phyloP scores from a whole-genome alignment of 352 stramenopile species.

The Pythium guiyangense region DNA sequence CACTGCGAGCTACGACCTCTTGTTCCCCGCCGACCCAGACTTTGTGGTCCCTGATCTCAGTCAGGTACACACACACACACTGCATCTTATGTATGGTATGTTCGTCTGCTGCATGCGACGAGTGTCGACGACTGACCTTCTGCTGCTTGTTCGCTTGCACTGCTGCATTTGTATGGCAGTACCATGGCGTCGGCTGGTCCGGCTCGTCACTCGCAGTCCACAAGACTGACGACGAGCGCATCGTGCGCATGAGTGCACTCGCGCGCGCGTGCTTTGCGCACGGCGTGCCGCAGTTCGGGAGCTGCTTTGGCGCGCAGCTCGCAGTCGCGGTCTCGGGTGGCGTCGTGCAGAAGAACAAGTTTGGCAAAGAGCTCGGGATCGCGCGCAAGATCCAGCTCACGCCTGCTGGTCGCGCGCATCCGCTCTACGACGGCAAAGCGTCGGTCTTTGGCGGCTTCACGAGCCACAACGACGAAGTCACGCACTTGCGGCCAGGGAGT shows the following conservation, averaged over 20 bases:
- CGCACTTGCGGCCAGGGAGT: conserved; percentile 26
- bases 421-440: conserved; percentile 71
- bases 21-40: conserved; percentile 53
- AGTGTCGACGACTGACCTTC: not conserved
- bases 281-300: conserved; percentile 74
- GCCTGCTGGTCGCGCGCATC: conserved; percentile 41
- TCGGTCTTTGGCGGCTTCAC: conserved; percentile 68
- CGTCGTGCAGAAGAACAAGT: too few species aligned
- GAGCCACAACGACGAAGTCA: conserved; percentile 77
- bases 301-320: conserved; percentile 40
- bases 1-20: conserved; percentile 45
- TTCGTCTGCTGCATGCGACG: not conserved
- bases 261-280: too few species aligned
- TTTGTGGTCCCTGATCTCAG: conserved; percentile 48
- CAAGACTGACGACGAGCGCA: conserved; percentile 42
- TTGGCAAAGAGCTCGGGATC: too few species aligned
- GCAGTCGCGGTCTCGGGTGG: too few species aligned
- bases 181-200: conserved; percentile 73
- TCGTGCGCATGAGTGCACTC: conserved; percentile 43
- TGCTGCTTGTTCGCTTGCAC: too few species aligned
- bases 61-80: conserved; percentile 37
- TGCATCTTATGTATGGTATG: too few species aligned
- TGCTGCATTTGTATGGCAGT: conserved; percentile 23
- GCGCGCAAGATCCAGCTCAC: too few species aligned
- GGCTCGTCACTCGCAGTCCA: conserved; percentile 69